These are phyloP conservation scores for Tuber aestivum DNA, from an alignment of 495 filamentous ascomycete species.

Conservation along the genomic window DNA sequence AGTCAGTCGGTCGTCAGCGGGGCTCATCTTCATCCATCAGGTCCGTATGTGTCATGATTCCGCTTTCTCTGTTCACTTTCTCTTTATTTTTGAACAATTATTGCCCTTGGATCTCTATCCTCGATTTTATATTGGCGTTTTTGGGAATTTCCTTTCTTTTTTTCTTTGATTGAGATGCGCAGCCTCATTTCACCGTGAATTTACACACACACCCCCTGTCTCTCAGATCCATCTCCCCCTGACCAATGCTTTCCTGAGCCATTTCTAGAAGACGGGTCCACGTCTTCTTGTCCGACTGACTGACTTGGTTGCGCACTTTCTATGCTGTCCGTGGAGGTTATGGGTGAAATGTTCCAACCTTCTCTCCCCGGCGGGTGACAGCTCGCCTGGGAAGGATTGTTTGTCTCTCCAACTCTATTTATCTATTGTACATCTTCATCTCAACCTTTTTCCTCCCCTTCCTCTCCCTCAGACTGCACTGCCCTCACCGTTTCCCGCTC, in stretches of 20 bases:
- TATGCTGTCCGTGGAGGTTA: conserved; percentile 9
- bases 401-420: conserved; percentile 5
- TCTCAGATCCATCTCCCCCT: conserved; percentile 20
- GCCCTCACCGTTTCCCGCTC: conserved; percentile 6
- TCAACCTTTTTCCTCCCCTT: conserved; percentile 22
- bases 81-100: conserved; percentile 6
- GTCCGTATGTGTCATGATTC: conserved; percentile 8
- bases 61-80: conserved; percentile 10
- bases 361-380: conserved; percentile 13
- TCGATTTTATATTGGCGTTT: conserved; percentile 23
- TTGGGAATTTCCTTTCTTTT: conserved; percentile 17
- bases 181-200: conserved; percentile 15
- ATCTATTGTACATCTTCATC: conserved; percentile 12
- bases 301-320: conserved; percentile 7
- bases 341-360: conserved; percentile 23
- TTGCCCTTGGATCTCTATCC: conserved; percentile 16
- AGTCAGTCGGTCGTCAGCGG: not conserved
- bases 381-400: not conserved
- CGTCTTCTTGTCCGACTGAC: not conserved
- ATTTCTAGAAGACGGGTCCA: not conserved
- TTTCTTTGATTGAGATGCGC: conserved; percentile 22
- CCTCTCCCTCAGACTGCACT: conserved; percentile 14
- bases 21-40: conserved; percentile 18
- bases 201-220: conserved; percentile 17
- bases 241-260: conserved; percentile 15